These are phyloP conservation scores for Goffeauzyma gilvescens DNA, from an alignment of 768 basidiomycete species.

Conservation along the genomic window DNA sequence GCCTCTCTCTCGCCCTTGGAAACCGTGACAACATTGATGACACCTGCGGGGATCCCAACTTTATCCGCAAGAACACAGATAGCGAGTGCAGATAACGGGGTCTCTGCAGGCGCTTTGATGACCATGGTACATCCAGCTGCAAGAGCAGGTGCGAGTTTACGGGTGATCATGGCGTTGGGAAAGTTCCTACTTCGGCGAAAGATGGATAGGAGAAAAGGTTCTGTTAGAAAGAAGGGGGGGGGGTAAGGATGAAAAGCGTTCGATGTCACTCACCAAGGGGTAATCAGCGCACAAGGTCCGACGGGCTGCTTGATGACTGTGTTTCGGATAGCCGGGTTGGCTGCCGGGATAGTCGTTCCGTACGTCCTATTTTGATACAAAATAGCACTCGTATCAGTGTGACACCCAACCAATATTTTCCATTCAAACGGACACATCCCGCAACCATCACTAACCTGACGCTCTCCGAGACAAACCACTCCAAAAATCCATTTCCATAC, in stretches of 20 bases:
- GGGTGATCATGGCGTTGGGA: constrained; percentile 20
- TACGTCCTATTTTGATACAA: too few relatives aligned
- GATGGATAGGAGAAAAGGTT: too few relatives aligned
- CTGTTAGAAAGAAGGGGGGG: too few relatives aligned
- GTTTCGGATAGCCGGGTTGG: constrained; percentile 12
- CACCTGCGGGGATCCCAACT: constrained; percentile 18
- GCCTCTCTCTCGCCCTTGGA: constrained; percentile 13
- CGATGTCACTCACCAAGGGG: constrained; percentile 11
- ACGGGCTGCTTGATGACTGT: constrained; percentile 21
- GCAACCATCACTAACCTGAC: constrained; percentile 14
- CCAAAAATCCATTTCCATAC: constrained; percentile 12
- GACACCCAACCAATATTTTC: too few relatives aligned
- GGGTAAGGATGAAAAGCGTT: too few relatives aligned
- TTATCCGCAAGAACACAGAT: constrained; percentile 14
- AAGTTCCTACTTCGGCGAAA: too few relatives aligned
- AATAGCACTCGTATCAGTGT: too few relatives aligned
- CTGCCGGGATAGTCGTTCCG: constrained; percentile 15
- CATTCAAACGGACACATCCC: too few relatives aligned
- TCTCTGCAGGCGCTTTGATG: constrained; percentile 19
- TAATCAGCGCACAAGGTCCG: too few relatives aligned
- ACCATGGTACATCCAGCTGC: too few relatives aligned
- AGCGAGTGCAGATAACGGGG: constrained; percentile 18
- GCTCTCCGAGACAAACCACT: constrained; percentile 20
- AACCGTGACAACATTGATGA: constrained; percentile 17
- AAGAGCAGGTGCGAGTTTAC: constrained; percentile 21